Conservation (phyloP, 352 stramenopile genomes). For the Globisporangium recalcitrans region DNA sequence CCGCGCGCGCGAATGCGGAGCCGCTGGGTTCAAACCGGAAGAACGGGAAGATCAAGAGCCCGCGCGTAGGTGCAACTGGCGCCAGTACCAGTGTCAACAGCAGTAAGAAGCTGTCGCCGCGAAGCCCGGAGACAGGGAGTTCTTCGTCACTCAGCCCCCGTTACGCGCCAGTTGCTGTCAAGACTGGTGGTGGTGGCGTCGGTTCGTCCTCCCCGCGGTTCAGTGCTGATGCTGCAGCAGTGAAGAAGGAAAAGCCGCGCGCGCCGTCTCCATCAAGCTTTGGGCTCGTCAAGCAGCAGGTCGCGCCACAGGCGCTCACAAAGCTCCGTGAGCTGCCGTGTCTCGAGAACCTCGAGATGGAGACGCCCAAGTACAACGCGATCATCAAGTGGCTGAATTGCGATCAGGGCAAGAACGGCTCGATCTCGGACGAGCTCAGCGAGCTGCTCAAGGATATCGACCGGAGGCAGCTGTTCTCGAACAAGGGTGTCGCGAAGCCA, state of each 20-base stretch:
- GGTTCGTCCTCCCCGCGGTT: background rate
- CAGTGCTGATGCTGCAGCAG: background rate
- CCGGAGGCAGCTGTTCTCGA: background rate
- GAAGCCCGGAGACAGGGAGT: background rate
- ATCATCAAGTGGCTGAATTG: constrained; percentile 52
- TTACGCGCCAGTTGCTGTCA: background rate
- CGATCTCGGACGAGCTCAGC: constrained; percentile 25
- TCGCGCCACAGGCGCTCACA: constrained; percentile 25
- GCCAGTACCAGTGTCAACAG: background rate
- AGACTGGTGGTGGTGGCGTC: background rate
- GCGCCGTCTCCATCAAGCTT: background rate
- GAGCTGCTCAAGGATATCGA: constrained; percentile 23
- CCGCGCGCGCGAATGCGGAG: background rate
- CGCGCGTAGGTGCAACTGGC: background rate
- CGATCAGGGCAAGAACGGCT: constrained; percentile 39
- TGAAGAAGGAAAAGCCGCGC: constrained; percentile 6
- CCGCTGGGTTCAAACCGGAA: constrained; percentile 9
- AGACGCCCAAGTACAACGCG: constrained; percentile 40
- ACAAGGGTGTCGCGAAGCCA: background rate
- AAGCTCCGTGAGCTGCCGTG: constrained; percentile 34
- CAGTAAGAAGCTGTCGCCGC: constrained; percentile 2
- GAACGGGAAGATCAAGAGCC: constrained; percentile 16
- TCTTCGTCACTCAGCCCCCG: background rate
- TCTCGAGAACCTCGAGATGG: constrained; percentile 28
- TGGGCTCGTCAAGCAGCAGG: constrained; percentile 3